Conservation (phyloP, 306 rosid species). For the Medicago ruthenica region DNA sequence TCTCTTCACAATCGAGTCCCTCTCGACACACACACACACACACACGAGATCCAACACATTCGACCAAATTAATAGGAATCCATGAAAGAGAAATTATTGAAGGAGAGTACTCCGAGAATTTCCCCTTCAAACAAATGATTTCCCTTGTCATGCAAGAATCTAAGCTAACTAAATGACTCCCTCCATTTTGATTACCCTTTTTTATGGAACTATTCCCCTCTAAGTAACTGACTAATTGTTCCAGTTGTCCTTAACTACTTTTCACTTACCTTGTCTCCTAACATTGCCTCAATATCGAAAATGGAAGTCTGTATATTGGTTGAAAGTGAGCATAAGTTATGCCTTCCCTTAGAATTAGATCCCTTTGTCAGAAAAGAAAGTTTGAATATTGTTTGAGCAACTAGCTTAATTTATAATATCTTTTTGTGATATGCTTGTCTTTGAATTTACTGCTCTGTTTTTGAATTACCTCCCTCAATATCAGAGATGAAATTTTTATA, state of each 20-base stretch:
- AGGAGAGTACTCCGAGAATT: neutral
- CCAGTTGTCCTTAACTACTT: neutral
- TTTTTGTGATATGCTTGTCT: conserved; percentile 27
- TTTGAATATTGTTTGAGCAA: conserved; percentile 3
- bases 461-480: conserved; percentile 1
- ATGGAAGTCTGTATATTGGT: conserved; percentile 16
- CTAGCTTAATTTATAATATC: conserved; percentile 1
- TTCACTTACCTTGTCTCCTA: neutral
- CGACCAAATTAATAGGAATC: neutral
- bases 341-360: conserved; percentile 27
- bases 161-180: neutral
- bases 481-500: conserved; percentile 28
- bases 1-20: conserved; percentile 6
- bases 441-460: conserved; percentile 35
- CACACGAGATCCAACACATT: neutral
- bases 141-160: neutral
- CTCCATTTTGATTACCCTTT: neutral
- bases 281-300: conserved; percentile 11
- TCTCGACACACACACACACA: neutral
- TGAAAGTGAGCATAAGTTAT: conserved; percentile 17
- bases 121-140: neutral
- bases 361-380: conserved; percentile 20
- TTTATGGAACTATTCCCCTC: neutral
- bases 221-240: neutral
- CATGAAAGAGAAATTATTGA: neutral